phyloP scores from a whole-genome alignment of 2,329 filamentous ascomycete genomes.

The Xylariales sp. region DNA sequence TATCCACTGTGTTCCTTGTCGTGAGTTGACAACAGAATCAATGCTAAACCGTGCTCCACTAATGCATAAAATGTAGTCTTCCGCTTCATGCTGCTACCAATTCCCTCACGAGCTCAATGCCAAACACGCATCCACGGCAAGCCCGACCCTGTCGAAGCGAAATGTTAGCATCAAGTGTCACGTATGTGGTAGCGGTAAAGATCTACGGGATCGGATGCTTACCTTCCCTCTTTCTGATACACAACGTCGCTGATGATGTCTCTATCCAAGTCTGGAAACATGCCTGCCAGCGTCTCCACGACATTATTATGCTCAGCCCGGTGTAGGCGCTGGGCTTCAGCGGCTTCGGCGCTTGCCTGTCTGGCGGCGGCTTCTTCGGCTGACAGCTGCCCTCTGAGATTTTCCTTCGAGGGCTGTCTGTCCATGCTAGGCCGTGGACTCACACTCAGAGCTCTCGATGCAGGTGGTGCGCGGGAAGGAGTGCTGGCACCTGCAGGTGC shows the following conservation, averaged over 20 bases:
- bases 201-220: slow-evolving; percentile 31
- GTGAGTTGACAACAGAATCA: background rate
- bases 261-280: slow-evolving; percentile 93
- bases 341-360: slow-evolving; percentile 85
- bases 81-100: background rate
- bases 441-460: slow-evolving; percentile 27
- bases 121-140: slow-evolving; percentile 83
- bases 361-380: slow-evolving; percentile 85
- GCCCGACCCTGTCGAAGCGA: slow-evolving; percentile 57
- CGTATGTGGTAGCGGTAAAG: slow-evolving; percentile 4
- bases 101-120: slow-evolving; percentile 48
- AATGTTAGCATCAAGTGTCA: background rate
- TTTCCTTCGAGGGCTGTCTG: slow-evolving; percentile 26
- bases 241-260: slow-evolving; percentile 98
- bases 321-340: slow-evolving; percentile 80
- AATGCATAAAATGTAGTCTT: slow-evolving; percentile 2
- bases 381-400: slow-evolving; percentile 46
- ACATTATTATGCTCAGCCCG: slow-evolving; percentile 83
- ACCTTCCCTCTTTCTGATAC: slow-evolving; percentile 90
- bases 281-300: slow-evolving; percentile 88
- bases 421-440: slow-evolving; percentile 28
- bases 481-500: slow-evolving; percentile 35
- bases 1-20: too few species aligned
- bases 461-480: slow-evolving; percentile 28
- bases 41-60: slow-evolving; percentile 6